These are phyloP conservation scores for Boletus sp. DNA, from an alignment of 768 basidiomycete genomes.

Conservation along the genomic window DNA sequence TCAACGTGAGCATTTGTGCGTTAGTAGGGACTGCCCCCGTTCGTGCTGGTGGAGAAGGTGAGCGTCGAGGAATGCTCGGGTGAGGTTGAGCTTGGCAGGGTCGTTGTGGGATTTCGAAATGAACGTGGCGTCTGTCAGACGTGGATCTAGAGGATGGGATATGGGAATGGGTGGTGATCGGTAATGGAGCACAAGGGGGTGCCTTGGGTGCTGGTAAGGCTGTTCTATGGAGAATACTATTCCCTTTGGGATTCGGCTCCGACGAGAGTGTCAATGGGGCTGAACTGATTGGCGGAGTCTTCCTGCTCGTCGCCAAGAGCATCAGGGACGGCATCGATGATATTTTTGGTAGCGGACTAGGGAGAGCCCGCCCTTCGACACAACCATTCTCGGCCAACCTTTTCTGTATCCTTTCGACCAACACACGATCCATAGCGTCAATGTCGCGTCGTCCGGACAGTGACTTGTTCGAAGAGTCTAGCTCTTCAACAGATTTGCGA, in stretches of 20 bases:
- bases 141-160: neutral
- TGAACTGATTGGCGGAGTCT: neutral
- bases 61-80: slow-evolving; percentile 19
- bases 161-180: slow-evolving; percentile 3
- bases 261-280: neutral
- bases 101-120: slow-evolving; percentile 15
- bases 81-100: slow-evolving; percentile 1
- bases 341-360: slow-evolving; percentile 20
- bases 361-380: slow-evolving; percentile 17
- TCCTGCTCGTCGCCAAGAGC: slow-evolving; percentile 13
- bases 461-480: slow-evolving; percentile 1
- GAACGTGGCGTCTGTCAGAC: slow-evolving; percentile 23
- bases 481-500: slow-evolving; percentile 4
- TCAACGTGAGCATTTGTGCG: slow-evolving; percentile 18
- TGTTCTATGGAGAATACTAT: neutral
- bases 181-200: neutral
- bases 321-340: slow-evolving; percentile 22
- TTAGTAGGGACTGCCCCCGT: slow-evolving; percentile 6
- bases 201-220: neutral
- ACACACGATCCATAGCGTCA: slow-evolving; percentile 31
- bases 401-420: slow-evolving; percentile 33
- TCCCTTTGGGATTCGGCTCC: neutral
- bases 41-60: slow-evolving; percentile 21
- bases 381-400: slow-evolving; percentile 33
- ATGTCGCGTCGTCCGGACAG: slow-evolving; percentile 5